Percentiles rank a stretch among this genome's conserved stretches.
Evolutionary conservation across 768 basidiomycete genomes (phyloP).

Genomic region (Trametes elegans): DNA sequence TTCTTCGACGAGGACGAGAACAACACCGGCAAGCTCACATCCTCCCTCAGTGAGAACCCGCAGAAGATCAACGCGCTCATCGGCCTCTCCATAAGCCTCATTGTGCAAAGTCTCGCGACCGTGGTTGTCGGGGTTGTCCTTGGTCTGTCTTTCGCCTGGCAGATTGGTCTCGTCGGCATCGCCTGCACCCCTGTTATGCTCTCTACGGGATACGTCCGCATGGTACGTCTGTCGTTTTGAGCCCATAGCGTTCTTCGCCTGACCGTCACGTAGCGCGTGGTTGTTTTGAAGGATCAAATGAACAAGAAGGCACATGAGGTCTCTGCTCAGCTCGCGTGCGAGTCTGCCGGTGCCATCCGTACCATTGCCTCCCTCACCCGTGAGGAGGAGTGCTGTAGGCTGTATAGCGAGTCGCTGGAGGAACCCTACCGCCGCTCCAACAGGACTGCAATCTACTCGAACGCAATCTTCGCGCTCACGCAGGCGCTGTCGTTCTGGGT

Average conservation of each 20-base stretch:
- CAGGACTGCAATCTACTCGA: slow-evolving; percentile 59
- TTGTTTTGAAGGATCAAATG: slow-evolving; percentile 80
- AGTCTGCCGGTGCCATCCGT: slow-evolving; percentile 85
- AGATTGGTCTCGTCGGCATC: slow-evolving; percentile 78
- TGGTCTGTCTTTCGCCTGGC: slow-evolving; percentile 75
- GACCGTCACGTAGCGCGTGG: slow-evolving; percentile 54
- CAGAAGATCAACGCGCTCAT: slow-evolving; percentile 87
- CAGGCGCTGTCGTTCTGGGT: slow-evolving; percentile 77
- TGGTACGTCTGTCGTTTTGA: slow-evolving; percentile 43
- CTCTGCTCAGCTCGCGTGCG: slow-evolving; percentile 89
- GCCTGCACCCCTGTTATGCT: slow-evolving; percentile 69
- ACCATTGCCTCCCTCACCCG: slow-evolving; percentile 88
- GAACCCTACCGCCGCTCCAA: slow-evolving; percentile 66
- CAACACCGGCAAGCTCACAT: slow-evolving; percentile 78
- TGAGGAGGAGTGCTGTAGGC: slow-evolving; percentile 69
- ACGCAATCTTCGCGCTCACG: slow-evolving; percentile 65
- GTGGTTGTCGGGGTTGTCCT: slow-evolving; percentile 71
- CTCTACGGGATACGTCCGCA: slow-evolving; percentile 80
- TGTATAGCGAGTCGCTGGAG: slow-evolving; percentile 70
- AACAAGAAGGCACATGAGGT: slow-evolving; percentile 78
- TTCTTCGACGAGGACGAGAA: slow-evolving; percentile 90
- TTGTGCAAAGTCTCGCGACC: slow-evolving; percentile 73
- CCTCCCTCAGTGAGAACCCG: slow-evolving; percentile 77
- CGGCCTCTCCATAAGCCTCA: slow-evolving; percentile 86
- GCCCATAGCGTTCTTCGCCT: no score